phyloP scores from a whole-genome alignment of 768 basidiomycete genomes.

The Cystofilobasidium ferigula region DNA sequence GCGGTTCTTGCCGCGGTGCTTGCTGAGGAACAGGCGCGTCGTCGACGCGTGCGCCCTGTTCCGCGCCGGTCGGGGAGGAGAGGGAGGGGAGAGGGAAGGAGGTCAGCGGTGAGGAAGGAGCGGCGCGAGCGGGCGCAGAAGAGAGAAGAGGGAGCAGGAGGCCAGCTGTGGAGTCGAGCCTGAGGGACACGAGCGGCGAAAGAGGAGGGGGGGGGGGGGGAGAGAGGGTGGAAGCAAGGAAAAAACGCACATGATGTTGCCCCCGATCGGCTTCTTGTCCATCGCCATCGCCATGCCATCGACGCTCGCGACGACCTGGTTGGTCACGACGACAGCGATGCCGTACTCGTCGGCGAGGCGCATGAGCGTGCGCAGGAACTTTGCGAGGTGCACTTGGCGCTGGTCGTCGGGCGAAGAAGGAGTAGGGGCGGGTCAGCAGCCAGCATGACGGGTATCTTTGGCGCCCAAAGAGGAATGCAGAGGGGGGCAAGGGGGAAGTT shows the following conservation, averaged over 20 bases:
- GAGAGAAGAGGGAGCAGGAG: too few species aligned
- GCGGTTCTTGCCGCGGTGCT: slow-evolving; percentile 79
- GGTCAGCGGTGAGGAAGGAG: too few species aligned
- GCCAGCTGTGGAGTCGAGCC: too few species aligned
- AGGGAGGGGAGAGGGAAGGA: too few species aligned
- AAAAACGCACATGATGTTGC: slow-evolving; percentile 68
- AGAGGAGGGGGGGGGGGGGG: background rate
- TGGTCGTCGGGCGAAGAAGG: background rate
- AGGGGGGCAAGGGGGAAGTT: too few species aligned
- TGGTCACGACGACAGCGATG: slow-evolving; percentile 91
- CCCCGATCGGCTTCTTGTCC: slow-evolving; percentile 89
- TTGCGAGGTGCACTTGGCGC: slow-evolving; percentile 88
- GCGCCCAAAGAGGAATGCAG: background rate
- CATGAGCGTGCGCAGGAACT: slow-evolving; percentile 84
- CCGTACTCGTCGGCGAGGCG: slow-evolving; percentile 98
- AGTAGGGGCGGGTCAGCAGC: too few species aligned
- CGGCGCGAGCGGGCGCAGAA: too few species aligned
- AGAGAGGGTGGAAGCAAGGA: background rate
- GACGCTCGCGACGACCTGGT: slow-evolving; percentile 98
- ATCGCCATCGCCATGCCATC: slow-evolving; percentile 67
- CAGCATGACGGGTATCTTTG: too few species aligned
- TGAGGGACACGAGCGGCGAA: background rate
- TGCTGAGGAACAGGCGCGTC: slow-evolving; percentile 83
- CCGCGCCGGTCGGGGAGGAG: background rate
- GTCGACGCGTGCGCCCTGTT: slow-evolving; percentile 86